These are phyloP conservation scores for Capsella rubella DNA, from an alignment of 441 rosid species.

Conservation along the genomic window DNA sequence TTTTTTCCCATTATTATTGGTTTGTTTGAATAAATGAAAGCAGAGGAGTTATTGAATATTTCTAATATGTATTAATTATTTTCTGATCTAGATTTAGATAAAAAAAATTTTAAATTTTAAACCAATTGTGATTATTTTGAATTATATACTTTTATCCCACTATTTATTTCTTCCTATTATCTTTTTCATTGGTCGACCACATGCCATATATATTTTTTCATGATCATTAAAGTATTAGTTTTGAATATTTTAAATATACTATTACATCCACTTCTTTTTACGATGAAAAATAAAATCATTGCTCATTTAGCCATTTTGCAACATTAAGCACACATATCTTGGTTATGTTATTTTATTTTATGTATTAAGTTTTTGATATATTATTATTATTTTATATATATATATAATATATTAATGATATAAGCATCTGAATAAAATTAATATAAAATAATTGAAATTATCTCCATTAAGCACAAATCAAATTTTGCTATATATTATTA, in stretches of 20 bases:
- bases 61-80: background rate
- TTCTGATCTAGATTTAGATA: background rate
- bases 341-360: background rate
- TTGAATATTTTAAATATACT: background rate
- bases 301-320: background rate
- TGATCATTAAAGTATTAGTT: background rate
- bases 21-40: slow-evolving; percentile 9
- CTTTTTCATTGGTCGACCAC: background rate
- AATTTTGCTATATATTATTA: too few relatives aligned
- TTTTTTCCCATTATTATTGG: background rate
- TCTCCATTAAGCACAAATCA: too few relatives aligned
- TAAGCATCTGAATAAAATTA: too few relatives aligned
- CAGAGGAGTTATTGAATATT: background rate
- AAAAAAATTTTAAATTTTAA: too few relatives aligned
- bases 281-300: background rate
- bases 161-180: background rate
- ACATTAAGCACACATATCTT: background rate
- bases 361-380: too few relatives aligned
- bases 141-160: too few relatives aligned
- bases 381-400: too few relatives aligned
- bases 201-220: background rate
- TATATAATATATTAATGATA: too few relatives aligned
- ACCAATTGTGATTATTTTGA: too few relatives aligned
- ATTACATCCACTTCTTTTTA: background rate
- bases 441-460: too few relatives aligned